These are phyloP conservation scores for Talaromyces amestolkiae DNA, from an alignment of 2,329 filamentous ascomycete species.

Conservation along the genomic window DNA sequence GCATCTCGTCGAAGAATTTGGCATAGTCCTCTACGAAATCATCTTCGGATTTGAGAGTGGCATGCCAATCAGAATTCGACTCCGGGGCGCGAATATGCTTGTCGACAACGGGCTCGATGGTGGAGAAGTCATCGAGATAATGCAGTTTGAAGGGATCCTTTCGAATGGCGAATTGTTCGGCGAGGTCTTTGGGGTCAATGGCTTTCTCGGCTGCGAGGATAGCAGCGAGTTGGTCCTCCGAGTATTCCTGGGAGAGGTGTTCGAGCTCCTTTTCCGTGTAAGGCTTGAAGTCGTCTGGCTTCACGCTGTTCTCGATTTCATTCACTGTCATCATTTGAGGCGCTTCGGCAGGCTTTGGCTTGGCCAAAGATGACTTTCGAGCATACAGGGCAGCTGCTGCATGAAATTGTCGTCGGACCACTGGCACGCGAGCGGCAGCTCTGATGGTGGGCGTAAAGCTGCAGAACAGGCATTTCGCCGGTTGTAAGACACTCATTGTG, in stretches of 20 bases:
- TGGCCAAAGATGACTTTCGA: constrained; percentile 39
- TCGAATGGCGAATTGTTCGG: constrained; percentile 68
- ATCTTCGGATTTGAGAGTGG: constrained; percentile 60
- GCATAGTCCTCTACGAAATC: constrained; percentile 62
- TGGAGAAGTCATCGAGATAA: constrained; percentile 80
- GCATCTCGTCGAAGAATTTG: constrained; percentile 48
- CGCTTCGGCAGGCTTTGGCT: background rate
- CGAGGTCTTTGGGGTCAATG: constrained; percentile 71
- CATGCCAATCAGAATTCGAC: constrained; percentile 54
- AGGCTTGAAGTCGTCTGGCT: constrained; percentile 44
- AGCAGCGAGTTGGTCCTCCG: constrained; percentile 74
- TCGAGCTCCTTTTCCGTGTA: constrained; percentile 68
- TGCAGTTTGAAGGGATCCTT: constrained; percentile 68
- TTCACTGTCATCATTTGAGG: background rate
- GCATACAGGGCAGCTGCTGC: constrained; percentile 40
- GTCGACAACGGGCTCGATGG: constrained; percentile 75
- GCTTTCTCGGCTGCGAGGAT: constrained; percentile 77
- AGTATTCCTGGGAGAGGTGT: constrained; percentile 66
- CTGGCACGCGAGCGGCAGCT: constrained; percentile 39
- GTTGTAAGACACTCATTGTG: constrained; percentile 51
- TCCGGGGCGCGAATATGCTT: constrained; percentile 55
- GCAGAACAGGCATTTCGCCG: constrained; percentile 52
- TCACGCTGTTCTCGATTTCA: constrained; percentile 28
- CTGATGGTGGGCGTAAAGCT: constrained; percentile 44
- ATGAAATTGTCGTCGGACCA: constrained; percentile 49